Base-by-base conservation (phyloP, 2,329 filamentous ascomycete genomes). In the Thyridium curvatum region DNA sequence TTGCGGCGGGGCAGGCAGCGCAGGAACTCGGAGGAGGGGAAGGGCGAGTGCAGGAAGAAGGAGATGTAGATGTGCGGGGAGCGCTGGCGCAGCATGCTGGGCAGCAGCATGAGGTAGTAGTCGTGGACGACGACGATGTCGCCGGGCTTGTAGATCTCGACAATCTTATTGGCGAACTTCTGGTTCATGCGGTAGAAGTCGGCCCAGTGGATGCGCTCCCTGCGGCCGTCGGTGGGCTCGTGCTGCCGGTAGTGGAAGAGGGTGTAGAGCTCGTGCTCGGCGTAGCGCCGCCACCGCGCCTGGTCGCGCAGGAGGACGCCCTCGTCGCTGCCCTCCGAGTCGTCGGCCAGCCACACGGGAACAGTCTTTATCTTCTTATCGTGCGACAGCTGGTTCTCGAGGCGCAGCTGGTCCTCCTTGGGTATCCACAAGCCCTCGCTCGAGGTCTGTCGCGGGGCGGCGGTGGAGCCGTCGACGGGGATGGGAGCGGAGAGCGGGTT, bases 161-260 rank as follows among this genome's bases (percentile, higher is more conserved):
- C 72, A 51, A 97, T 95, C 46, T 82, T 81, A 59, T 94, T 84
- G 44, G 91, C 90, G 52, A 96, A 96, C 46, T 88, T 82, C 55
- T 88, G 83, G 66, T 96, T 97, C 78, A 96, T 84, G 38, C 84
- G 82, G 59, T 89, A 86, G 64, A 95, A 97, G 64, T 97, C 89
- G 18, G 84, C 80, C 90, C 91, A 97, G 52, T 89, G 82, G 32
- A 84, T 73, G 38, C 86, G 81, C 57, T 93, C 86, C 14, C 80
- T 79, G 49, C 85, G 80, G 29, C 89, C 89, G 58, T 96, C 86
- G 12, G 82, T 86, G 2, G 91, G 88, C 58, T 90, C 87, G 55
- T 94, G 86, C 55, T 93, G 87, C 65, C 94, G 94, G 72, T 97
- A 97, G 64, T 97, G 91, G 58, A 96, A 89, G 9, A 96, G 74